Evolutionary conservation across 108 stramenopile genomes (phyloP).

Genomic region (Fragilaria crotonensis): DNA sequence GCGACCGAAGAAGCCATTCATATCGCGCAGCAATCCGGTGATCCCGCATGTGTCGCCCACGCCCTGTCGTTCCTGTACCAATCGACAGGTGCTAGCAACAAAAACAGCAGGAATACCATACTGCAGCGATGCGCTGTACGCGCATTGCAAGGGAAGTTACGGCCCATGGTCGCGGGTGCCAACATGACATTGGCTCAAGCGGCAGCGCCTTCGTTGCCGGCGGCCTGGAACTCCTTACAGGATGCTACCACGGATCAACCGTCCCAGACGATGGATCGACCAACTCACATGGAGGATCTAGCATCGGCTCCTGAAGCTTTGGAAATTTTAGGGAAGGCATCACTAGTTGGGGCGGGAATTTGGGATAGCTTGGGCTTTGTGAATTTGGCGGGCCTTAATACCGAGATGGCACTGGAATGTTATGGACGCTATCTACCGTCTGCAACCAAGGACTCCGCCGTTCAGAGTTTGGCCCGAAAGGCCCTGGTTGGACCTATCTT

Average conservation of each 20-base stretch:
- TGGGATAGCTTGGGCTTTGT: conserved; percentile 60
- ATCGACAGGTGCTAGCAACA: conserved; percentile 1
- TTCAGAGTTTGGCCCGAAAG: conserved; percentile 33
- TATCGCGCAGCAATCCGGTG: conserved; percentile 89
- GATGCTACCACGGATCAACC: neutral
- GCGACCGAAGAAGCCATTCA: conserved; percentile 89
- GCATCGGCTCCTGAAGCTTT: conserved; percentile 25
- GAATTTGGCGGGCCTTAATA: conserved; percentile 36
- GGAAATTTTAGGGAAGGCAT: conserved; percentile 32
- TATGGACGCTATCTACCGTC: neutral
- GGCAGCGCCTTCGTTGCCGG: conserved; percentile 6
- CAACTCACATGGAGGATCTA: conserved; percentile 31
- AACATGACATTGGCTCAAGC: conserved; percentile 23
- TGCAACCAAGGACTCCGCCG: conserved; percentile 12
- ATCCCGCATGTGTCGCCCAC: conserved; percentile 74
- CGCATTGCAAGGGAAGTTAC: conserved; percentile 23
- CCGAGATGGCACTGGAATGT: conserved; percentile 25
- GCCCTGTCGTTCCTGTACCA: conserved; percentile 64
- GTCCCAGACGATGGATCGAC: conserved; percentile 25
- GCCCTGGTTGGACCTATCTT: conserved; percentile 36
- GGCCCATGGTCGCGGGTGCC: conserved; percentile 29
- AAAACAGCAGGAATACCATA: too few species aligned
- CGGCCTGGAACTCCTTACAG: neutral
- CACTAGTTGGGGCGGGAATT: conserved; percentile 46
- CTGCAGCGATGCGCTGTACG: conserved; percentile 19